Conservation (phyloP, 2,329 filamentous ascomycete genomes). For the Diatrype stigma region DNA sequence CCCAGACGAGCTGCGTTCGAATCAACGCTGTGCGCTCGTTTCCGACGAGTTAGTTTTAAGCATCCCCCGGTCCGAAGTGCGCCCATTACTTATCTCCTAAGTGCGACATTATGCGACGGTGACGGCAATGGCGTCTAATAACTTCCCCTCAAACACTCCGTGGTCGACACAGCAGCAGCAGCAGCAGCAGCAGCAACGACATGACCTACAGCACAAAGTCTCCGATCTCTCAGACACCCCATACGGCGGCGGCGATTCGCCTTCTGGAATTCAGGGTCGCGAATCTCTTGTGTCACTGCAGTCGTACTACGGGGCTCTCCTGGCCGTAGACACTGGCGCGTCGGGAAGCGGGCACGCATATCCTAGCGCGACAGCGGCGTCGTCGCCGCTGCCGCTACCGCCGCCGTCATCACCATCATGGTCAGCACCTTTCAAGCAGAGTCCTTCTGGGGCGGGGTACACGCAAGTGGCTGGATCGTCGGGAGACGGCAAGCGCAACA, state of each 20-base stretch:
- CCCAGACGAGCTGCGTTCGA: background rate
- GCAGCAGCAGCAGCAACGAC: conserved; percentile 11
- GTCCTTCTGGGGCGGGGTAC: conserved; percentile 15
- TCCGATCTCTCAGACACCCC: conserved; percentile 24
- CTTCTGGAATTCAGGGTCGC: conserved; percentile 18
- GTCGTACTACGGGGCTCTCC: conserved; percentile 20
- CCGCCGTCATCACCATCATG: conserved; percentile 21
- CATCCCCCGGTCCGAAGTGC: background rate
- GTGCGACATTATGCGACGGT: conserved; percentile 13
- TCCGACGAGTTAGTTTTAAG: conserved; percentile 12
- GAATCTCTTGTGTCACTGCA: conserved; percentile 29
- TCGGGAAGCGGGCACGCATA: conserved; percentile 13
- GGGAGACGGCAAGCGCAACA: conserved; percentile 7
- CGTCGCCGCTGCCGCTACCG: no score
- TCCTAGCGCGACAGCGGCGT: conserved; percentile 6
- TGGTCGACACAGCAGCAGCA: conserved; percentile 6
- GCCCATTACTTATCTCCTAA: conserved; percentile 6
- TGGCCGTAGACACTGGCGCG: conserved; percentile 1
- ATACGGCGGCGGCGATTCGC: conserved; percentile 14
- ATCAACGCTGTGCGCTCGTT: conserved; percentile 5
- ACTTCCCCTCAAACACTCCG: conserved; percentile 10
- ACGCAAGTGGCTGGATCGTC: conserved; percentile 15
- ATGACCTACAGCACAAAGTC: conserved; percentile 24
- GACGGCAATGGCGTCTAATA: conserved; percentile 21
- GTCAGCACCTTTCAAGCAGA: conserved; percentile 11